phyloP scores from a whole-genome alignment of 1,139 yeast species.

The Geotrichum siamense region DNA sequence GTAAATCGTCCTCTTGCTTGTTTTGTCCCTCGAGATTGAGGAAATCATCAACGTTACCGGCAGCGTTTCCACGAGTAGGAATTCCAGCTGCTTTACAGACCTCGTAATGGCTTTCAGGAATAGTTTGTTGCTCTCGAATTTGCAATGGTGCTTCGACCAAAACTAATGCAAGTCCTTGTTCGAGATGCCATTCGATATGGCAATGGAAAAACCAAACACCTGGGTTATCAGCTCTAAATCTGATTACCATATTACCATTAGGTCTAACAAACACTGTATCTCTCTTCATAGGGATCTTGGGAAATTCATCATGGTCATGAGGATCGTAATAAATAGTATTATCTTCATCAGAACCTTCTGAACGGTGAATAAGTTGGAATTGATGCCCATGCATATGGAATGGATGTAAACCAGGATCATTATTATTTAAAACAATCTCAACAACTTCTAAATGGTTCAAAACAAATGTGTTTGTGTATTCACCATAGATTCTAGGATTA shows the following conservation, averaged over 20 bases:
- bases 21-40: constrained; percentile 66
- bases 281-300: constrained; percentile 57
- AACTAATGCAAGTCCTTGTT: constrained; percentile 74
- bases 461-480: constrained; percentile 67
- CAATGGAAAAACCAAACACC: constrained; percentile 95
- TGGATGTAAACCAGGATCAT: constrained; percentile 77
- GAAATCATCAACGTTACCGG: constrained; percentile 59
- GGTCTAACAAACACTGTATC: constrained; percentile 62
- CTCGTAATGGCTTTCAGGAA: constrained; percentile 52
- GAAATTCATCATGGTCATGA: constrained; percentile 47
- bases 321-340: constrained; percentile 44
- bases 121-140: constrained; percentile 42
- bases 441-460: constrained; percentile 57
- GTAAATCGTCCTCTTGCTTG: constrained; percentile 56
- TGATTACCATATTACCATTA: constrained; percentile 54
- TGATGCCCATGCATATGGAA: constrained; percentile 81
- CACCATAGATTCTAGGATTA: constrained; percentile 61
- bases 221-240: constrained; percentile 77
- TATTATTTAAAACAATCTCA: constrained; percentile 62
- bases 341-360: constrained; percentile 43
- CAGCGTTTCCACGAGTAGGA: constrained; percentile 70
- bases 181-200: constrained; percentile 91
- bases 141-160: constrained; percentile 68
- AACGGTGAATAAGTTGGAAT: constrained; percentile 62
- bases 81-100: constrained; percentile 52